Percentiles rank a stretch among this genome's conserved stretches.
Conservation (phyloP, 148 eudicot species). For the Agrostemma githago region DNA sequence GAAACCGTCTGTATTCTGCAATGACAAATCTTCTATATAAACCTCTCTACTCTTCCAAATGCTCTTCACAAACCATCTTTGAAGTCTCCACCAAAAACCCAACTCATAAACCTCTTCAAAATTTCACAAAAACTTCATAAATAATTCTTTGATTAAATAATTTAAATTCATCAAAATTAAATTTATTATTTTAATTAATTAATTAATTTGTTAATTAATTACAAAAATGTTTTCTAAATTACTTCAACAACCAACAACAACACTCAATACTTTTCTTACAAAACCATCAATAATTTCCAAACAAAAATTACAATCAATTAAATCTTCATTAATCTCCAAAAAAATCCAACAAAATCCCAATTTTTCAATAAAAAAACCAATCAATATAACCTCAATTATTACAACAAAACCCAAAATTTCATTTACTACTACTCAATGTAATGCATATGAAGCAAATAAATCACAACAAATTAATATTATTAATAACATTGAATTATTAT, state of each 20-base stretch:
- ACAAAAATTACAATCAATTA: conserved; percentile 10
- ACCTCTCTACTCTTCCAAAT: conserved; percentile 10
- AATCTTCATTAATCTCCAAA: conserved; percentile 7
- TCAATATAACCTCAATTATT: conserved; percentile 29
- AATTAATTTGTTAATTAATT: neutral
- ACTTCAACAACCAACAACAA: conserved; percentile 32
- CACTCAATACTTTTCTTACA: conserved; percentile 20
- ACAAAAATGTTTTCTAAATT: conserved; percentile 37
- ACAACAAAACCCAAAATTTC: conserved; percentile 25
- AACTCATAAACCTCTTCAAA: neutral
- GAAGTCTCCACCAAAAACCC: conserved; percentile 8
- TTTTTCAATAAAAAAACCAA: conserved; percentile 33
- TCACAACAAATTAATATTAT: conserved; percentile 37
- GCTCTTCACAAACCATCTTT: conserved; percentile 4
- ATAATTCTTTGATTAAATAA: neutral
- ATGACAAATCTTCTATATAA: conserved; percentile 29
- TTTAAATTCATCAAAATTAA: neutral
- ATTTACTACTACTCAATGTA: conserved; percentile 23
- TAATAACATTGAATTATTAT: conserved; percentile 34
- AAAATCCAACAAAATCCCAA: conserved; percentile 12
- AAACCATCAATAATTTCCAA: conserved; percentile 23
- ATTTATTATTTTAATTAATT: neutral
- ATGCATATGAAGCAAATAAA: conserved; percentile 47
- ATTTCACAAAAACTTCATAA: neutral
- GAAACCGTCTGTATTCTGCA: no score